phyloP scores from a whole-genome alignment of 2,329 filamentous ascomycete genomes.

The Xylariales sp. region DNA sequence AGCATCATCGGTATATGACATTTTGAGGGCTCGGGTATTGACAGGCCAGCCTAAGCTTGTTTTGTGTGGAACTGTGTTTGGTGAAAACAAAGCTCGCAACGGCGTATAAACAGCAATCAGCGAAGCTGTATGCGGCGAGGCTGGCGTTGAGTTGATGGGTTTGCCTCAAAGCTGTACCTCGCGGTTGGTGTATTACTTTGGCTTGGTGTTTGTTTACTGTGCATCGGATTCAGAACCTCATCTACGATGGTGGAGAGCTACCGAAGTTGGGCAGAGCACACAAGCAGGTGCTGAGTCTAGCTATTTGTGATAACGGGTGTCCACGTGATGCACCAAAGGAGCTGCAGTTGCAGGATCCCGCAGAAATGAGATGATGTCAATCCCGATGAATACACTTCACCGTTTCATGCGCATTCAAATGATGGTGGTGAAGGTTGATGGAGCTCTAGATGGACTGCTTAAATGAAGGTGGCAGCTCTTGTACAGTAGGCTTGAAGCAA shows the following conservation, averaged over 20 bases:
- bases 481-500: background rate
- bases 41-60: background rate
- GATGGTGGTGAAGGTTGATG: background rate
- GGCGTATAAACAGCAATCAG: too few species aligned
- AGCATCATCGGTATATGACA: conserved; percentile 95
- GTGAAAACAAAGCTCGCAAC: too few species aligned
- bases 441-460: background rate
- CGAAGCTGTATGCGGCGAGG: too few species aligned
- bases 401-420: too few species aligned
- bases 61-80: background rate
- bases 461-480: background rate
- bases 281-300: conserved; percentile 6
- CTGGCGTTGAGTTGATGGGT: background rate
- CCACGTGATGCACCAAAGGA: background rate
- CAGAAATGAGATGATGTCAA: background rate
- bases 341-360: background rate
- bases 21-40: conserved; percentile 32
- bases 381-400: too few species aligned
- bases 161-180: background rate
- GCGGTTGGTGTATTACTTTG: background rate
- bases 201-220: conserved; percentile 8
- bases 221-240: conserved; percentile 6
- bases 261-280: conserved; percentile 3
- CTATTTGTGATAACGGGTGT: conserved; percentile 6
- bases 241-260: conserved; percentile 6